Evolutionary conservation across 306 rosid species (phyloP).

Genomic region (Coriaria nepalensis): DNA sequence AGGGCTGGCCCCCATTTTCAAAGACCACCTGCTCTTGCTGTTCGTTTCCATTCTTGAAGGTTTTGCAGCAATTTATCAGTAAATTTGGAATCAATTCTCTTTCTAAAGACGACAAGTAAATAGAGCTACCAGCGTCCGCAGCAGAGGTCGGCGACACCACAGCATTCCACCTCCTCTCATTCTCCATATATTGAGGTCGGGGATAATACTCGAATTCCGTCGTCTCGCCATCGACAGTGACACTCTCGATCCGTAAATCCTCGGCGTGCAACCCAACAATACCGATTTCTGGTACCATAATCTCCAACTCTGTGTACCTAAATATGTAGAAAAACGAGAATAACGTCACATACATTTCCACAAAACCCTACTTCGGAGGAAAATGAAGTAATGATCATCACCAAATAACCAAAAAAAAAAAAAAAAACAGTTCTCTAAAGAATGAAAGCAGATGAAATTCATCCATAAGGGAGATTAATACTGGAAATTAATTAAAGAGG

Average conservation of each 20-base stretch:
- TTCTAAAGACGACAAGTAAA: conserved; percentile 54
- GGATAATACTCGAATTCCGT: conserved; percentile 83
- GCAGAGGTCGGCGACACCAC: conserved; percentile 57
- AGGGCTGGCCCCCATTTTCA: conserved; percentile 50
- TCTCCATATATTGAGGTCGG: conserved; percentile 30
- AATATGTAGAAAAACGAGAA: background rate
- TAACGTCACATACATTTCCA: background rate
- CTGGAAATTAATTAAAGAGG: too few relatives aligned
- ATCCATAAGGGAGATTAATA: too few relatives aligned
- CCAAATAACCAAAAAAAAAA: too few relatives aligned
- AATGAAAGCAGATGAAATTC: too few relatives aligned
- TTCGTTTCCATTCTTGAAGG: conserved; percentile 44
- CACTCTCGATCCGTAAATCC: conserved; percentile 70
- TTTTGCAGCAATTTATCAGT: conserved; percentile 79
- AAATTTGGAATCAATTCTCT: conserved; percentile 69
- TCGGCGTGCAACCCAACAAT: conserved; percentile 89
- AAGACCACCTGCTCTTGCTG: conserved; percentile 36
- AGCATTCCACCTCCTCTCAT: conserved; percentile 41
- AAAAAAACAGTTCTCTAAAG: too few relatives aligned
- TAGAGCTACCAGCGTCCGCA: conserved; percentile 61
- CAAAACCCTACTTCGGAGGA: too few relatives aligned
- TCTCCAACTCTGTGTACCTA: conserved; percentile 81
- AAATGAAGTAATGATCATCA: too few relatives aligned
- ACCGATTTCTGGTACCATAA: conserved; percentile 84
- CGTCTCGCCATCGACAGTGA: conserved; percentile 81